Evolutionary conservation across 2,329 filamentous ascomycete species (phyloP).

Genomic region (Colletotrichum filicis): DNA sequence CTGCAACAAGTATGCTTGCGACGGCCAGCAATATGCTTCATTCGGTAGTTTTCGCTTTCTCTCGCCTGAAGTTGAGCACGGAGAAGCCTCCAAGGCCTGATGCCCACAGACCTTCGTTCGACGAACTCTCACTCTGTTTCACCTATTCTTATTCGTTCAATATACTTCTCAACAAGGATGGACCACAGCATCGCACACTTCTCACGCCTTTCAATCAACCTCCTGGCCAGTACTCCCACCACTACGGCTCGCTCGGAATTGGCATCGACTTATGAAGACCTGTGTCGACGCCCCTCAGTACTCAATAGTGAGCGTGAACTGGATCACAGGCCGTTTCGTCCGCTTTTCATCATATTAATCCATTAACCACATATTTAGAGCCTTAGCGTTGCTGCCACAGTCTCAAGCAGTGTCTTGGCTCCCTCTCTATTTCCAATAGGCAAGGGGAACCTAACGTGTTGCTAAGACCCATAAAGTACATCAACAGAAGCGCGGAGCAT

Average conservation of each 20-base stretch:
- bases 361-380: neutral
- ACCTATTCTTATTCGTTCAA: slow-evolving; percentile 15
- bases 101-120: slow-evolving; percentile 21
- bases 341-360: neutral
- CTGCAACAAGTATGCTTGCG: slow-evolving; percentile 23
- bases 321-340: slow-evolving; percentile 5
- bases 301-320: slow-evolving; percentile 1
- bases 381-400: neutral
- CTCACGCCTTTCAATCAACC: neutral
- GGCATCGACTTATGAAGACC: neutral
- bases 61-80: slow-evolving; percentile 23
- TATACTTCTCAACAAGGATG: slow-evolving; percentile 7
- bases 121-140: slow-evolving; percentile 31
- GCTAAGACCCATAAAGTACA: neutral
- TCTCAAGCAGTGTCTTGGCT: neutral
- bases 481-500: neutral
- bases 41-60: neutral
- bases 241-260: slow-evolving; percentile 21
- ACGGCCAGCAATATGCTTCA: slow-evolving; percentile 10
- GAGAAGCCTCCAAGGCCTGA: slow-evolving; percentile 26
- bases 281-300: neutral
- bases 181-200: neutral
- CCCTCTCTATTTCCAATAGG: neutral
- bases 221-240: neutral
- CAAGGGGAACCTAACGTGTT: neutral